phyloP scores from a whole-genome alignment of 139 green algal species.

The Penium margaritaceum region DNA sequence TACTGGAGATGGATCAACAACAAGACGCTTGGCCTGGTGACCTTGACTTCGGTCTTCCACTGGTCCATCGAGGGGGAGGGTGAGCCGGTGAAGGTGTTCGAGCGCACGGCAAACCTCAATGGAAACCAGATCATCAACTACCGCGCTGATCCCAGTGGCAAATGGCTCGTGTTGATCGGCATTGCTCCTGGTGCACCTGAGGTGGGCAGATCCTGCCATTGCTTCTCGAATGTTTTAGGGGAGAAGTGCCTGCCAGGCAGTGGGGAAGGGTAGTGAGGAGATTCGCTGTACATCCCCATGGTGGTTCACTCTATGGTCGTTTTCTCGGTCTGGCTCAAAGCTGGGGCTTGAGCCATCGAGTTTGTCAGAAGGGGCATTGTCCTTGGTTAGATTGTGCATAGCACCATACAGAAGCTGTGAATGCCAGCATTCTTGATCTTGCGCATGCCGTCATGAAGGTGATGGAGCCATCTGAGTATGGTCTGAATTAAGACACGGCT shows the following conservation, averaged over 20 bases:
- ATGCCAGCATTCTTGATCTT: slow-evolving; percentile 9
- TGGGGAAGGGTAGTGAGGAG: too few relatives aligned
- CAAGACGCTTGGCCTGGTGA: slow-evolving; percentile 83
- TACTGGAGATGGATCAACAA: slow-evolving; percentile 95
- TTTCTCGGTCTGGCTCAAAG: too few relatives aligned
- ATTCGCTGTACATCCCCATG: too few relatives aligned
- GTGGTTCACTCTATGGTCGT: too few relatives aligned
- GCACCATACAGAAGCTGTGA: background rate
- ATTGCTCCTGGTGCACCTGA: slow-evolving; percentile 87
- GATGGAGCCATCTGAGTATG: too few relatives aligned
- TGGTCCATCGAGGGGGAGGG: slow-evolving; percentile 80
- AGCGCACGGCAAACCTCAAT: slow-evolving; percentile 85
- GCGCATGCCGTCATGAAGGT: too few relatives aligned
- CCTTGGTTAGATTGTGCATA: too few relatives aligned
- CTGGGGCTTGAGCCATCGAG: too few relatives aligned
- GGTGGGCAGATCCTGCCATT: slow-evolving; percentile 29
- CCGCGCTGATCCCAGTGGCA: slow-evolving; percentile 69
- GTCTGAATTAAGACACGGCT: too few relatives aligned
- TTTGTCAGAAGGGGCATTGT: too few relatives aligned
- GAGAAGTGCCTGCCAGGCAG: too few relatives aligned
- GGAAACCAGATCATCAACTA: slow-evolving; percentile 97
- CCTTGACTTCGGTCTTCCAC: slow-evolving; percentile 82
- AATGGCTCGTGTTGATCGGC: slow-evolving; percentile 95
- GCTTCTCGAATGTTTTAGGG: too few relatives aligned
- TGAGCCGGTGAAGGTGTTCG: slow-evolving; percentile 89